A percentile compares a stretch with the other conserved stretches of the same genome.
phyloP scores from a whole-genome alignment of 257 asterid genomes.

The Solanum chmielewskii region DNA sequence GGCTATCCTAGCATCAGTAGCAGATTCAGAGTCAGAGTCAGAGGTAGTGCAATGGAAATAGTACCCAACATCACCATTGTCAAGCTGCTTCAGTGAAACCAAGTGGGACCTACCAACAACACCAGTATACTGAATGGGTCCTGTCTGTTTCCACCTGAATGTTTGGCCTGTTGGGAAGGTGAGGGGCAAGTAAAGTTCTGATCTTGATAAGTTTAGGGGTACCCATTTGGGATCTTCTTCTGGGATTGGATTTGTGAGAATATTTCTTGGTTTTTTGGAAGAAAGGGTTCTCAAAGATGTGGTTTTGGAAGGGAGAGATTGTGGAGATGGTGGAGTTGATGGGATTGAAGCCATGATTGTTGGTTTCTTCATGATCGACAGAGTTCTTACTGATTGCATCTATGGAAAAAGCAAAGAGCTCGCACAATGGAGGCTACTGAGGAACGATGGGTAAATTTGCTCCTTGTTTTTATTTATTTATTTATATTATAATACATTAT shows the following conservation, averaged over 20 bases:
- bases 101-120: constrained; percentile 65
- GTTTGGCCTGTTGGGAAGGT: constrained; percentile 98
- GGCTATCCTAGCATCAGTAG: constrained; percentile 3
- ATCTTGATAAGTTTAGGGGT: constrained; percentile 42
- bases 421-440: background rate
- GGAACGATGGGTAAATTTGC: background rate
- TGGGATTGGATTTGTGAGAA: constrained; percentile 26
- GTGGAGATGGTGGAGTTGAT: constrained; percentile 10
- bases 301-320: background rate
- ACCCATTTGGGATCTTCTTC: constrained; percentile 33
- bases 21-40: constrained; percentile 16
- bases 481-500: too few species aligned
- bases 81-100: constrained; percentile 68
- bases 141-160: constrained; percentile 85
- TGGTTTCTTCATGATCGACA: constrained; percentile 9
- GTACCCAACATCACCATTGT: constrained; percentile 43
- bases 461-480: rapidly evolving
- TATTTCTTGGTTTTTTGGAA: constrained; percentile 18
- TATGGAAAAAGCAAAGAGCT: background rate
- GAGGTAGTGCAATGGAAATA: constrained; percentile 30
- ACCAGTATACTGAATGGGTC: constrained; percentile 65
- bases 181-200: constrained; percentile 81
- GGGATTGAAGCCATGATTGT: background rate
- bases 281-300: background rate
- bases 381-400: background rate